These are phyloP conservation scores for Zygosaccharomyces pseudobailii DNA, from an alignment of 1,139 yeast species.

Conservation along the genomic window DNA sequence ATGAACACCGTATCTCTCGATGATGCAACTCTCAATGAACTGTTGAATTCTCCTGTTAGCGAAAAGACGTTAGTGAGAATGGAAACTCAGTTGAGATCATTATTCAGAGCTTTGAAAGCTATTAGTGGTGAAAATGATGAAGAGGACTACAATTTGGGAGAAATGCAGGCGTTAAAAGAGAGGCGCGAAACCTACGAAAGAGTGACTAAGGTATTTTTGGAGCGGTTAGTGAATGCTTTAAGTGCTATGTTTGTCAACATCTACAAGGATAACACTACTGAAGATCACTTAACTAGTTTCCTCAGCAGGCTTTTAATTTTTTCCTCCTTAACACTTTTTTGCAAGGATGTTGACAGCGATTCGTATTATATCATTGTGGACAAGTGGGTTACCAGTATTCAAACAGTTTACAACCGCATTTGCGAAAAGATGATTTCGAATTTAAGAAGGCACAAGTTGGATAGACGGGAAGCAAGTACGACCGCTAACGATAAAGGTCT, in stretches of 20 bases:
- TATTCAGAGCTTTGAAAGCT: conserved; percentile 62
- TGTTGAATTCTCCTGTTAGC: conserved; percentile 45
- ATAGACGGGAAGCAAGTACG: conserved; percentile 2
- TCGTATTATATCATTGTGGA: conserved; percentile 41
- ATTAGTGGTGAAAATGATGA: conserved; percentile 46
- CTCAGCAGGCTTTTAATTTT: conserved; percentile 48
- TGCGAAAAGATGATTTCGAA: conserved; percentile 17
- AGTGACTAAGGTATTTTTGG: conserved; percentile 50
- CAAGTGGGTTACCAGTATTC: conserved; percentile 26
- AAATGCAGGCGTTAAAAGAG: conserved; percentile 71
- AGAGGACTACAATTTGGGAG: conserved; percentile 47
- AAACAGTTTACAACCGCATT: conserved; percentile 19
- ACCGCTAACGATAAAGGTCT: conserved; percentile 7
- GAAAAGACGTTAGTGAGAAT: conserved; percentile 47
- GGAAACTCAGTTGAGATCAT: conserved; percentile 54
- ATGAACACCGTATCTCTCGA: conserved; percentile 66
- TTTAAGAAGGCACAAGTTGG: conserved; percentile 8
- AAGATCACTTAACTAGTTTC: conserved; percentile 31
- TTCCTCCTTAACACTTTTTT: conserved; percentile 60
- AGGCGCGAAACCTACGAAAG: conserved; percentile 58
- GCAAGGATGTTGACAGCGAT: conserved; percentile 50
- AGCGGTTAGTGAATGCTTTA: conserved; percentile 46
- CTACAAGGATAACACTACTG: conserved; percentile 32
- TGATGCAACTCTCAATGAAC: conserved; percentile 46
- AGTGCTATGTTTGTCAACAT: conserved; percentile 41